phyloP scores from a whole-genome alignment of 345 rosid species.

The Carallia pectinifolia region DNA sequence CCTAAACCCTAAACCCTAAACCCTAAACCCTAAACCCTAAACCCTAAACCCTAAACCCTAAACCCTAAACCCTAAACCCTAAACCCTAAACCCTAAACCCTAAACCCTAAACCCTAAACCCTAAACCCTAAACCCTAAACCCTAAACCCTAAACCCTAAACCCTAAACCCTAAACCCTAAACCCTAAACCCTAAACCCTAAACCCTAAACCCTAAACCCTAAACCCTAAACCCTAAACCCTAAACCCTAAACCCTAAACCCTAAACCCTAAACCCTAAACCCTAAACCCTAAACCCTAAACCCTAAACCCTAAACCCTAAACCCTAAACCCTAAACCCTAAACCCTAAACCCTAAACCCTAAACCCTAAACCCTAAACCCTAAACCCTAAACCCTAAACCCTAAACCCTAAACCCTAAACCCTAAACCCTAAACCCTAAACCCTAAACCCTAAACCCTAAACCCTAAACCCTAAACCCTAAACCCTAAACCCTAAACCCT shows the following conservation, averaged over 20 bases:
- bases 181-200: background rate
- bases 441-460: too few relatives aligned
- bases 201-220: background rate
- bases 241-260: background rate
- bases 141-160: slow-evolving; percentile 4
- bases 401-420: too few relatives aligned
- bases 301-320: too few relatives aligned
- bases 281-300: too few relatives aligned
- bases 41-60: slow-evolving; percentile 1
- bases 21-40: slow-evolving; percentile 6
- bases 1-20: slow-evolving; percentile 8
- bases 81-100: background rate
- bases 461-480: too few relatives aligned
- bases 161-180: background rate
- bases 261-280: too few relatives aligned
- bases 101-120: background rate
- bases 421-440: too few relatives aligned
- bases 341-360: too few relatives aligned
- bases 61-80: background rate
- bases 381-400: too few relatives aligned
- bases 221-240: background rate
- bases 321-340: too few relatives aligned
- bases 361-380: too few relatives aligned
- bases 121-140: slow-evolving; percentile 1
- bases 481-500: too few relatives aligned